phyloP scores from a whole-genome alignment of 78 protist genomes.

The Speleostelium caveatum region DNA sequence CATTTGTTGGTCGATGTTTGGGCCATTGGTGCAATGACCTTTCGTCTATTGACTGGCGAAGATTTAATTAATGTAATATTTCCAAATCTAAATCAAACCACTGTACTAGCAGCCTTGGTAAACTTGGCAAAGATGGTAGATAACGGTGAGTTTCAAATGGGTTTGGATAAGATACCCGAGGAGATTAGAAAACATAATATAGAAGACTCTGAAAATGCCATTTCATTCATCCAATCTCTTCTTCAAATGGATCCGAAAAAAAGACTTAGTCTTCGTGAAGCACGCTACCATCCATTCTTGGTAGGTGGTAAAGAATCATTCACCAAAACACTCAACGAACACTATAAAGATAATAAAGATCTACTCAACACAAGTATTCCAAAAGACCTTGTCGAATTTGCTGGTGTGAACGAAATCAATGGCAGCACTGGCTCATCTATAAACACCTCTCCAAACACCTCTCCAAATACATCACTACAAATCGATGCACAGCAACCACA shows the following conservation, averaged over 20 bases:
- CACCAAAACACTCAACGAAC: neutral
- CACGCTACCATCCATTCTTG: constrained; percentile 54
- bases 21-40: constrained; percentile 70
- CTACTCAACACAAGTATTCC: constrained; percentile 12
- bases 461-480: neutral
- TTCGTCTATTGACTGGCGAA: constrained; percentile 44
- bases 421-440: neutral
- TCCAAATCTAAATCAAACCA: constrained; percentile 60
- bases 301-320: constrained; percentile 26
- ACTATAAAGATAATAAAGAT: neutral
- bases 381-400: constrained; percentile 5
- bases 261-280: constrained; percentile 12
- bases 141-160: constrained; percentile 46
- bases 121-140: constrained; percentile 63
- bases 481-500: too few relatives aligned
- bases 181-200: constrained; percentile 29
- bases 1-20: constrained; percentile 63
- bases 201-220: constrained; percentile 11
- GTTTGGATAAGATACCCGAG: constrained; percentile 43
- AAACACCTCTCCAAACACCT: neutral
- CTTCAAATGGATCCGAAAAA: constrained; percentile 46
- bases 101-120: constrained; percentile 56
- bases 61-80: constrained; percentile 54
- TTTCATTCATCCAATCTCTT: neutral
- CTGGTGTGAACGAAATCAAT: constrained; percentile 8